Base-by-base conservation (phyloP, 768 basidiomycete genomes). In the Tremella yokohamensis region DNA sequence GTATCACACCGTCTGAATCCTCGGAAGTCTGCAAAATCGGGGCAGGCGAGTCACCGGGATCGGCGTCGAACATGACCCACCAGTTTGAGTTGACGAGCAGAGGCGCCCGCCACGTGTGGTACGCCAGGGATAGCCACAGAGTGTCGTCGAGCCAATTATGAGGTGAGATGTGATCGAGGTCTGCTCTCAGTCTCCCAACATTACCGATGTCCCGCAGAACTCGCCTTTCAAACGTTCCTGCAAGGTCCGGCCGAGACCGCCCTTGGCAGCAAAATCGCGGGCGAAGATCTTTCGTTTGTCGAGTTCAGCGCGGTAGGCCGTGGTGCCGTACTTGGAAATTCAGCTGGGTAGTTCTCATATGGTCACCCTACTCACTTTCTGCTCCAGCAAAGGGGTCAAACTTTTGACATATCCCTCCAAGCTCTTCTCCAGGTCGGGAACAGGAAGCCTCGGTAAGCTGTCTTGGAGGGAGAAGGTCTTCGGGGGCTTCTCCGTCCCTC, bases 111-210 rank as follows among this genome's bases (percentile, higher is more conserved):
- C 86, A 90, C 77, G 89, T 87, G 49, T 88, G 84, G 75, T 98
- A 98, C 0, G 89, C 85, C 66, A 87, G 87, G 66, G 87, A 84
- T 57, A 84, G 78, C 94, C 93, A 97, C 64, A 94, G 86, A 56
- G 88, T 90, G 73, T 97, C 92, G 63, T 93, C 84, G 11, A 98
- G 82, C 93, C 93, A 98, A 72, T 94, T 96, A 74, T 86, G 80
- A 0, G 90, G 89, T 7, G 91, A 92, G 0, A 80, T 78, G 64
- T 81, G 84, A 78, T 94, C 91, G 51, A 96, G 82, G 26, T 88
- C 90, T 63, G 25, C 7, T 13, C 11, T 34, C 29, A 34, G 29
- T 34, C 24, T 24, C 9, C n/a, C 39, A 9, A 40, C 20, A 49
- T 40, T 38, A 19, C 15, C 57, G 25, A 1, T 12, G 52, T 52